A percentile compares a stretch with the other conserved stretches of the same genome.
phyloP scores from a whole-genome alignment of 2,329 filamentous ascomycete genomes.

The Fusarium begoniae region DNA sequence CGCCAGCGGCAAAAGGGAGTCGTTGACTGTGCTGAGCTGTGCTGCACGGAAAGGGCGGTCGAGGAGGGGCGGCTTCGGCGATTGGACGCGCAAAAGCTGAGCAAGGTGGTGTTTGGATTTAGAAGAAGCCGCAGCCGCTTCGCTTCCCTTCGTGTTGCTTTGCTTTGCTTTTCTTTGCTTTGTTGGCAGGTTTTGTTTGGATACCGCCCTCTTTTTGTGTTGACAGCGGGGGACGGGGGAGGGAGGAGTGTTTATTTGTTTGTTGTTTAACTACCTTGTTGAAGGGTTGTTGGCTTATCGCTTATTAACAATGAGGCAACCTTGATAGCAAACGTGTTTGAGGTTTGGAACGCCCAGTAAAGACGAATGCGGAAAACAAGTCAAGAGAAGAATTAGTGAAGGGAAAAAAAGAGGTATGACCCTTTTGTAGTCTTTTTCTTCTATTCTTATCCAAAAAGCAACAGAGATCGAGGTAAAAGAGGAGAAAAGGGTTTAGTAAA shows the following conservation, averaged over 20 bases:
- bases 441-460: neutral
- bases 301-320: neutral
- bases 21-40: neutral
- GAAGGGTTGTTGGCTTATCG: neutral
- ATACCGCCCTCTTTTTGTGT: neutral
- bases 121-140: slow-evolving; percentile 16
- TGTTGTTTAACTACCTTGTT: neutral
- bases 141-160: slow-evolving; percentile 6
- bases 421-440: neutral
- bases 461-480: neutral
- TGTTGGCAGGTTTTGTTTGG: slow-evolving; percentile 19
- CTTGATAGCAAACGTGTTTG: neutral
- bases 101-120: slow-evolving; percentile 1
- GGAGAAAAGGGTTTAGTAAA: neutral
- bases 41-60: slow-evolving; percentile 40
- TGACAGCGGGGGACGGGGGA: neutral
- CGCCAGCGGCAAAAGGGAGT: slow-evolving; percentile 27
- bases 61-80: slow-evolving; percentile 34
- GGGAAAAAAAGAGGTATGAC: neutral
- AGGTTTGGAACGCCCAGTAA: neutral
- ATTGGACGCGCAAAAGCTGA: slow-evolving; percentile 17
- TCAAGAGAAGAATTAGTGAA: neutral
- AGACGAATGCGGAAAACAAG: neutral
- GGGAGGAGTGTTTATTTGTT: neutral
- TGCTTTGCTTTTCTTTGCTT: slow-evolving; percentile 1